Conservation (phyloP, 306 rosid genomes). For the Citrullus colocynthis region DNA sequence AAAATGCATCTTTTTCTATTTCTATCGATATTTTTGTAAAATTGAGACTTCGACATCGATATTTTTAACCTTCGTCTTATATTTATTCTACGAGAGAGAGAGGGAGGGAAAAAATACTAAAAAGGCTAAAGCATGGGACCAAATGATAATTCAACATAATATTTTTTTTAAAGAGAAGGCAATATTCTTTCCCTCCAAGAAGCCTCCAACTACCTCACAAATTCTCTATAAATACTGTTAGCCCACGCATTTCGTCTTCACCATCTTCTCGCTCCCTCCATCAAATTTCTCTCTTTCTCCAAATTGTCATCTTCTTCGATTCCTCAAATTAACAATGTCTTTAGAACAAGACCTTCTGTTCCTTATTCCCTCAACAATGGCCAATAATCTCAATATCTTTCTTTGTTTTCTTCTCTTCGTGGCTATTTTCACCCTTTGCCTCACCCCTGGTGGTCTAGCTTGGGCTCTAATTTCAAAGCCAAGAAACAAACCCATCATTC, state of each 20-base stretch:
- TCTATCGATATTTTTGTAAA: no score
- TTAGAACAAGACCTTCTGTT: conserved; percentile 25
- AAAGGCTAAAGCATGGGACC: neutral
- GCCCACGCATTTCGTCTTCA: neutral
- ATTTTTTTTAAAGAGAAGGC: neutral
- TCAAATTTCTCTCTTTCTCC: neutral
- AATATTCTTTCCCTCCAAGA: neutral
- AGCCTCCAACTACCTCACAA: neutral
- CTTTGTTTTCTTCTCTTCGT: conserved; percentile 13
- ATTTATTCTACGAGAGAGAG: no score
- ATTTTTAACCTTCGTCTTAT: no score
- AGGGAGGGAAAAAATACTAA: no score
- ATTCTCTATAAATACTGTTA: conserved; percentile 1
- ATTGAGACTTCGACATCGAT: no score
- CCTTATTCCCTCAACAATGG: conserved; percentile 13
- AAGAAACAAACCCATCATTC: conserved; percentile 13
- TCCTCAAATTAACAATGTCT: conserved; percentile 21
- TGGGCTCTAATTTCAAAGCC: conserved; percentile 33
- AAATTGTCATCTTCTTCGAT: neutral
- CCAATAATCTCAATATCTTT: conserved; percentile 20
- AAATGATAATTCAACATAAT: neutral
- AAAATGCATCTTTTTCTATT: no score
- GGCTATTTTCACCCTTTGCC: conserved; percentile 13
- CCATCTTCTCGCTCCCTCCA: neutral
- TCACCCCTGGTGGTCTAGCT: conserved; percentile 56